phyloP scores from a whole-genome alignment of 2,329 filamentous ascomycete genomes.

The Pseudogymnoascus sp. region DNA sequence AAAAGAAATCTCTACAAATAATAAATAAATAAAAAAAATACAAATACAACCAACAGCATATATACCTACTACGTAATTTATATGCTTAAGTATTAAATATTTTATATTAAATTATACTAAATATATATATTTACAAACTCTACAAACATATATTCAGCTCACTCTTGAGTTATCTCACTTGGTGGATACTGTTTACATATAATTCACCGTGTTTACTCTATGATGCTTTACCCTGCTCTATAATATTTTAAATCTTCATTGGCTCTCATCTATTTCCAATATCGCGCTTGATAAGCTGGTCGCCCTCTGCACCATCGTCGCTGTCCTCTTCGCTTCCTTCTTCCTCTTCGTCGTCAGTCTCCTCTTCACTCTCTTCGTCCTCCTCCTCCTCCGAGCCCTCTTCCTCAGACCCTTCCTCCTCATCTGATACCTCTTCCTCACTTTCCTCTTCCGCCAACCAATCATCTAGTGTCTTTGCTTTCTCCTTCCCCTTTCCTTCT shows the following conservation, averaged over 20 bases:
- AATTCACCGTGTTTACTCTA: neutral
- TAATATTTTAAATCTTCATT: neutral
- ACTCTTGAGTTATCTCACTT: neutral
- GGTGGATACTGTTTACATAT: neutral
- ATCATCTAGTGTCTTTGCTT: slow-evolving; percentile 77
- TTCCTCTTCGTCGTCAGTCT: slow-evolving; percentile 39
- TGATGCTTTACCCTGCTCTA: neutral
- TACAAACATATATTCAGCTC: no score
- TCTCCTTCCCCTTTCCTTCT: slow-evolving; percentile 37
- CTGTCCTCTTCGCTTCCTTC: slow-evolving; percentile 26
- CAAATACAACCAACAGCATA: no score
- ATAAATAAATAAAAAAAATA: no score
- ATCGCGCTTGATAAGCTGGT: slow-evolving; percentile 26
- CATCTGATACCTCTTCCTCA: slow-evolving; percentile 48
- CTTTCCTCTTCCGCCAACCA: slow-evolving; percentile 74
- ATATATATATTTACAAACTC: no score
- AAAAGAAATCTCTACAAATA: no score
- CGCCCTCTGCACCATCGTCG: slow-evolving; percentile 25
- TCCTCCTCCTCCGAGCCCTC: slow-evolving; percentile 46
- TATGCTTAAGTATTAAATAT: no score
- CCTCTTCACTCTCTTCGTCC: slow-evolving; percentile 42
- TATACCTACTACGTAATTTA: no score
- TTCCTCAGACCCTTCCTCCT: slow-evolving; percentile 41
- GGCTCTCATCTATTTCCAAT: slow-evolving; percentile 4
- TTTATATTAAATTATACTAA: no score